A percentile compares a stretch with the other conserved stretches of the same genome.
phyloP scores from a whole-genome alignment of 106 monocot genomes.

The Allium cepa region DNA sequence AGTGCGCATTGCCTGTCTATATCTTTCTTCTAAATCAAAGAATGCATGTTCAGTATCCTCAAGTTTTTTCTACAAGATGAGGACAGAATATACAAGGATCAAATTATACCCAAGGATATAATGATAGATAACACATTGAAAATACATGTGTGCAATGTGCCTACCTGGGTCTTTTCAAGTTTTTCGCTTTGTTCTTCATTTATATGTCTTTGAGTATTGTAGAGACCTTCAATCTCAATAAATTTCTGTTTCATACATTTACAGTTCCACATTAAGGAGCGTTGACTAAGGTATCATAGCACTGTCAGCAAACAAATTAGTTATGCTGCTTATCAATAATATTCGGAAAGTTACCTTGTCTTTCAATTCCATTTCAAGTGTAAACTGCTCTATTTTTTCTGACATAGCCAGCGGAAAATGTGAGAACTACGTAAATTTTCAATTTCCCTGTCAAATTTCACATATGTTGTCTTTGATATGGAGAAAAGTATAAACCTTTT shows the following conservation, averaged over 20 bases:
- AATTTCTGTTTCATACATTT: constrained; percentile 36
- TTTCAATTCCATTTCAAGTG: constrained; percentile 43
- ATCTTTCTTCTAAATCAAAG: too few relatives aligned
- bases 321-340: neutral
- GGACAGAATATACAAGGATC: neutral
- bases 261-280: neutral
- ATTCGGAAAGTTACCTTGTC: constrained; percentile 29
- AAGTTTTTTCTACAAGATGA: too few relatives aligned
- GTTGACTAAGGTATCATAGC: neutral
- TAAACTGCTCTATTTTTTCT: constrained; percentile 44
- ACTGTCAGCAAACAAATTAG: neutral
- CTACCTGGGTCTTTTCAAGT: constrained; percentile 54
- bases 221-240: constrained; percentile 43
- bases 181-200: constrained; percentile 37
- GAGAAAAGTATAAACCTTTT: constrained; percentile 42
- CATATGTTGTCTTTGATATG: constrained; percentile 37
- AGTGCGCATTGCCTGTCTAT: constrained; percentile 17
- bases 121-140: neutral
- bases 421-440: constrained; percentile 28
- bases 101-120: neutral
- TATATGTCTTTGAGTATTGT: constrained; percentile 31
- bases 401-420: constrained; percentile 28
- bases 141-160: neutral
- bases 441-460: constrained; percentile 30
- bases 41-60: too few relatives aligned